Evolutionary conservation across 2,329 filamentous ascomycete species (phyloP).

Genomic region (Colletotrichum sublineola): DNA sequence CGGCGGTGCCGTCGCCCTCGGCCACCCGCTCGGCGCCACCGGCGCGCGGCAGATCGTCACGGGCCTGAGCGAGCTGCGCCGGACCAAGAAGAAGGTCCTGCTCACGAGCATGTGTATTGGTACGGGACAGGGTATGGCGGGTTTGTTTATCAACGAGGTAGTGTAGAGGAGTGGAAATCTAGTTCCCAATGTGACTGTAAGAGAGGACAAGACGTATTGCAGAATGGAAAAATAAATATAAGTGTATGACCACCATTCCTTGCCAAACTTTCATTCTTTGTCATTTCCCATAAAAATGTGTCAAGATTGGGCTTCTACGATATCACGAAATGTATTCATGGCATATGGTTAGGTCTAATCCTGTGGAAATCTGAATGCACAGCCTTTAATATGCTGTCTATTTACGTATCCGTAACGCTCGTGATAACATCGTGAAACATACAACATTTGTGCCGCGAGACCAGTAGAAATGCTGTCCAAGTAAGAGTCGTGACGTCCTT

Average conservation of each 20-base stretch:
- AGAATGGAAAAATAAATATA: constrained; percentile 3
- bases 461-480: neutral
- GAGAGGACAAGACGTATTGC: neutral
- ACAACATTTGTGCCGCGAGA: neutral
- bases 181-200: neutral
- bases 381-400: constrained; percentile 33
- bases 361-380: neutral
- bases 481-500: neutral
- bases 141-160: constrained; percentile 72
- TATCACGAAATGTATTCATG: neutral
- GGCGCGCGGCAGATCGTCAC: constrained; percentile 89
- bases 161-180: constrained; percentile 13
- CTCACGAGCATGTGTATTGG: constrained; percentile 92
- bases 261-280: neutral
- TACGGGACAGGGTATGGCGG: constrained; percentile 78
- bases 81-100: constrained; percentile 89
- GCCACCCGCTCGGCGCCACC: constrained; percentile 85
- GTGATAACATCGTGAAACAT: constrained; percentile 21
- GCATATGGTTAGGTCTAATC: neutral
- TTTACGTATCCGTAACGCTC: constrained; percentile 6
- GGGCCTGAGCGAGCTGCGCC: constrained; percentile 85
- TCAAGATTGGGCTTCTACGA: neutral
- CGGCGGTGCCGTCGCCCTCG: constrained; percentile 85
- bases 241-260: neutral
- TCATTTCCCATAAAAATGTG: no score